These are phyloP conservation scores for Entomortierella lignicola DNA, from an alignment of 192 early-diverging fungal genomes.

Conservation along the genomic window DNA sequence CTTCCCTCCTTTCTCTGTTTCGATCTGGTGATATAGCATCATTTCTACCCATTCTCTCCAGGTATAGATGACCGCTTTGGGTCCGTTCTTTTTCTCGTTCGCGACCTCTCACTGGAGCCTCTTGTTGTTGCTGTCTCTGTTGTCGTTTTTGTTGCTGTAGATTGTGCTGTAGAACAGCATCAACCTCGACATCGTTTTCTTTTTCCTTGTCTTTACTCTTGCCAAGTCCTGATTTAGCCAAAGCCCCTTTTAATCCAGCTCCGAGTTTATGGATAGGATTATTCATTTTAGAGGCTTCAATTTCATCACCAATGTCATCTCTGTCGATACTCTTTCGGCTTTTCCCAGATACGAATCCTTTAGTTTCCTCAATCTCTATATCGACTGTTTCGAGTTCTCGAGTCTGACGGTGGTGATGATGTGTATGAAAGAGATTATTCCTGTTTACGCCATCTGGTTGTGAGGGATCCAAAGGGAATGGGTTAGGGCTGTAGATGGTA, in stretches of 20 bases:
- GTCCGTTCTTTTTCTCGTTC: slow-evolving; percentile 6
- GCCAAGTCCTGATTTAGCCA: slow-evolving; percentile 17
- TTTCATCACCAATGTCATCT: background rate
- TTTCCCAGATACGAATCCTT: slow-evolving; percentile 42
- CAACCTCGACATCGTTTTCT: background rate
- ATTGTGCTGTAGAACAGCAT: slow-evolving; percentile 28
- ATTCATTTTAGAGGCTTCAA: background rate
- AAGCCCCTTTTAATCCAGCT: slow-evolving; percentile 23
- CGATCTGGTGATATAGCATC: slow-evolving; percentile 1
- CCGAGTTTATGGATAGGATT: slow-evolving; percentile 17
- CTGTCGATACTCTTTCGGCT: slow-evolving; percentile 28
- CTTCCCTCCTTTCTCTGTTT: background rate
- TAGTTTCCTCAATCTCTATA: slow-evolving; percentile 41
- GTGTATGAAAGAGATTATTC: slow-evolving; percentile 10
- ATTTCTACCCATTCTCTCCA: background rate
- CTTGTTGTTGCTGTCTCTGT: background rate
- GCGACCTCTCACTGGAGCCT: slow-evolving; percentile 3
- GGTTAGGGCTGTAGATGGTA: slow-evolving; percentile 37
- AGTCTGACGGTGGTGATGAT: background rate
- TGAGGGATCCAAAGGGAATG: slow-evolving; percentile 41
- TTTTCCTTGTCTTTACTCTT: slow-evolving; percentile 17
- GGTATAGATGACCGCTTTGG: slow-evolving; percentile 6
- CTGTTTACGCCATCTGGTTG: slow-evolving; percentile 33
- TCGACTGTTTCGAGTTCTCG: slow-evolving; percentile 24
- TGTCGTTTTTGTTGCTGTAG: slow-evolving; percentile 14